Base-by-base conservation (phyloP, 75 land plant species). In the Pinus tabuliformis region DNA sequence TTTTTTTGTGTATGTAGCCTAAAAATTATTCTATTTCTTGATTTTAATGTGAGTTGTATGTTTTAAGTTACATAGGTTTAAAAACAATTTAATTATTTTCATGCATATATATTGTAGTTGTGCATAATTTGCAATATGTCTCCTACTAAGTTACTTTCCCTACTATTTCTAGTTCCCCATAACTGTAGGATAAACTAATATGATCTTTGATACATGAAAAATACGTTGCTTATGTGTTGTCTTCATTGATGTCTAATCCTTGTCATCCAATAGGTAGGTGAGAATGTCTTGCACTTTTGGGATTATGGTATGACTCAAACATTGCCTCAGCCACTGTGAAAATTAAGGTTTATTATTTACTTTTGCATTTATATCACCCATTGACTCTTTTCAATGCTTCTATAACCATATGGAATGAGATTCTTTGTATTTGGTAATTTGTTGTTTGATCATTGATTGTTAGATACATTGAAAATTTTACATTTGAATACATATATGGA, bases 241-340 rank as follows among this genome's bases (percentile, higher is more conserved):
- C 49, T 42, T 68, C 71, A 37, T 68, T 68, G 52, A 65, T 37
- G 71, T 33, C 52, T 39, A 68, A 68, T 42, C 49, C 8, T 45
- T 45, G 49, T 6, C 8, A 45, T 5, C 49, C 7, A 45, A 45
- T 45, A 68, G 13, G 52, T 68, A 68, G 71, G 71, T 11, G 39
- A 17, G 9, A 49, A 12, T 36, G 49, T 68, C 45, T 68, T 68
- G 68, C 39, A 9, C 71, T 36, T 68, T 45, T 42, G 71, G 52
- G 33, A 68, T 68, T 68, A 36, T 39, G 71, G 71, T 20, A 68
- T 18, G 71, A 68, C 52, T 64, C 66, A 63, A 63, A 20, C 45
- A 66, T 20, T 66, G 22, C 39, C 45, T 36, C 52, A 20, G 1
- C 71, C 18, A 18, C 49, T 68, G 21, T 36, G n/a, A 45, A 68